A percentile compares a stretch with the other conserved stretches of the same genome.
These are phyloP conservation scores for Cylindrodendrum hubeiense DNA, from an alignment of 2,329 filamentous ascomycete genomes.

Conservation along the genomic window DNA sequence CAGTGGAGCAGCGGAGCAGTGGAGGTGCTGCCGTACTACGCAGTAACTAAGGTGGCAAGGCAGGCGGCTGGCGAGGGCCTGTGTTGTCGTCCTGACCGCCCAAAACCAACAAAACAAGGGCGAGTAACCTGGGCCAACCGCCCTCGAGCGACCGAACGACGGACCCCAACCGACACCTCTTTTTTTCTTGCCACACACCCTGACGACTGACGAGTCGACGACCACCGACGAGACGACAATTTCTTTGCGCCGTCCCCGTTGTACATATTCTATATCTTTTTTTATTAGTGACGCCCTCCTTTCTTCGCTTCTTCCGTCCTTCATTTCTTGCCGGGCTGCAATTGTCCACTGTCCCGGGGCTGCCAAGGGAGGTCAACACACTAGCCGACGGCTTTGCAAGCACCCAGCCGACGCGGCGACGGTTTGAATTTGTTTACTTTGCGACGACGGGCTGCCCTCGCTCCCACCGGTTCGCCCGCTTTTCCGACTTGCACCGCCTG, in stretches of 20 bases:
- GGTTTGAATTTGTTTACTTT: constrained; percentile 41
- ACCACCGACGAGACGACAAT: constrained; percentile 4
- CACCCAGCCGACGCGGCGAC: constrained; percentile 1
- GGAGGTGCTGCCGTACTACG: no score
- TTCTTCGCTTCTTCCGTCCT: neutral
- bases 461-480: constrained; percentile 29
- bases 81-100: constrained; percentile 23
- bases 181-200: constrained; percentile 9
- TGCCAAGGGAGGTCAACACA: constrained; percentile 2
- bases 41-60: no score
- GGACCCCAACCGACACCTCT: constrained; percentile 1
- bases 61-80: neutral
- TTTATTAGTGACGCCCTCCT: constrained; percentile 6
- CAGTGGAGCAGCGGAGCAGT: neutral
- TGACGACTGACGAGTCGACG: constrained; percentile 6
- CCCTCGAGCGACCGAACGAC: constrained; percentile 2
- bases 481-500: constrained; percentile 18
- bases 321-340: neutral
- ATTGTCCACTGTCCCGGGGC: neutral
- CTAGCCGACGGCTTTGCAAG: neutral
- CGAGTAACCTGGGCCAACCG: constrained; percentile 22
- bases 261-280: constrained; percentile 10
- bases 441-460: constrained; percentile 37
- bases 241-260: constrained; percentile 12
- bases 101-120: constrained; percentile 16